These are phyloP conservation scores for Thuja plicata DNA, from an alignment of 83 land plant genomes.

Conservation along the genomic window DNA sequence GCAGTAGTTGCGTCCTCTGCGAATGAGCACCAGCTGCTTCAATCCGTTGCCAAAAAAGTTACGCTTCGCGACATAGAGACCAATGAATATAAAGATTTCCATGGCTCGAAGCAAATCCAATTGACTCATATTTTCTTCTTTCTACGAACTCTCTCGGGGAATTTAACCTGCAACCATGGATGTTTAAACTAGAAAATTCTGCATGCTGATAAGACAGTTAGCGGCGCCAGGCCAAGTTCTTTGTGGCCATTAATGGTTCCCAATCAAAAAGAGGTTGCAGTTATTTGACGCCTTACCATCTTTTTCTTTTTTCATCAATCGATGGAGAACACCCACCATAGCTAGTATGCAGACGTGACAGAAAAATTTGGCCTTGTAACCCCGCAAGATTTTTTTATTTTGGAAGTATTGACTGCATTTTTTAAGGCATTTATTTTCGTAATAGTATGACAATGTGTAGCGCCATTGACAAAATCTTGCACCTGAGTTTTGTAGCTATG, in stretches of 20 bases:
- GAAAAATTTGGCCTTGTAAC: not conserved
- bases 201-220: not conserved
- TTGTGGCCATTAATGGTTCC: not conserved
- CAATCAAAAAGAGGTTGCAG: not conserved
- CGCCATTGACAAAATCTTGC: not conserved
- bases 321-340: not conserved
- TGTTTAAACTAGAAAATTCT: too few species aligned
- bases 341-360: not conserved
- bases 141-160: not conserved
- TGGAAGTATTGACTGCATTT: not conserved
- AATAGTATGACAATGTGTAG: not conserved
- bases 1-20: conserved; percentile 9
- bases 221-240: not conserved
- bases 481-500: not conserved
- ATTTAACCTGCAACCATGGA: not conserved
- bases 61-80: not conserved
- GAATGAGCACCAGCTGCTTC: not conserved
- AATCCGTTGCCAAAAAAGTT: not conserved
- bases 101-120: too few species aligned
- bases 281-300: not conserved
- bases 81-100: not conserved
- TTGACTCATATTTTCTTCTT: too few species aligned
- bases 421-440: not conserved
- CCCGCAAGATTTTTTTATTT: not conserved
- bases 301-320: not conserved